phyloP scores from a whole-genome alignment of 2,329 filamentous ascomycete genomes.

The Cercospora zeae-maydis region DNA sequence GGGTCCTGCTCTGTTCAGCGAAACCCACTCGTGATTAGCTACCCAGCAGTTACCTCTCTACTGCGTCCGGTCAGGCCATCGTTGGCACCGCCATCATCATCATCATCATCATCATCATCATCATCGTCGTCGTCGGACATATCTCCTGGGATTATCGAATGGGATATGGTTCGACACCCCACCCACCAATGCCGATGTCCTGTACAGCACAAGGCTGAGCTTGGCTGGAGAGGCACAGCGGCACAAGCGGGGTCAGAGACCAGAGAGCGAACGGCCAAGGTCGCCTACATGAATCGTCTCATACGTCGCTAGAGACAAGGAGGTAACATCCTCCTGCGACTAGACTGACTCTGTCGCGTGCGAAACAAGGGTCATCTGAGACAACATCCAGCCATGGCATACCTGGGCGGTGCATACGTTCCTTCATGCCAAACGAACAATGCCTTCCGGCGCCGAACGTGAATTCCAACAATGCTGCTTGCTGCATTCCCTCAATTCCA shows the following conservation, averaged over 20 bases:
- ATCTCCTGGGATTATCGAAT: not conserved
- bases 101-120: not conserved
- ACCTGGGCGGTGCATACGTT: not conserved
- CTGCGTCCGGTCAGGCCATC: not conserved
- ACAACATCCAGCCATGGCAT: not conserved
- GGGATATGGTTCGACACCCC: not conserved
- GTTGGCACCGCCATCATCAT: not conserved
- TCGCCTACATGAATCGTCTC: not conserved
- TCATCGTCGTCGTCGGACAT: not conserved
- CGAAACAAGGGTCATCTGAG: not conserved
- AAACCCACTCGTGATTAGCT: not conserved
- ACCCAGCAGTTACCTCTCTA: not conserved
- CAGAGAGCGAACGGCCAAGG: not conserved
- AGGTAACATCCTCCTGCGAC: not conserved
- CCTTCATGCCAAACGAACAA: not conserved
- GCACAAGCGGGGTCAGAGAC: not conserved
- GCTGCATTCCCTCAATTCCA: not conserved
- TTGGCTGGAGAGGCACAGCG: not conserved
- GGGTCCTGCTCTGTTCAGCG: not conserved
- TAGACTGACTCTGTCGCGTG: not conserved
- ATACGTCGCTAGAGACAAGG: not conserved
- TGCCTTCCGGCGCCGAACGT: not conserved
- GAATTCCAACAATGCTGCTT: not conserved
- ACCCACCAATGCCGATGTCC: not conserved
- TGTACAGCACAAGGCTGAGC: conserved; percentile 3